These are phyloP conservation scores for Collybiopsis confluens DNA, from an alignment of 768 basidiomycete genomes.

Conservation along the genomic window DNA sequence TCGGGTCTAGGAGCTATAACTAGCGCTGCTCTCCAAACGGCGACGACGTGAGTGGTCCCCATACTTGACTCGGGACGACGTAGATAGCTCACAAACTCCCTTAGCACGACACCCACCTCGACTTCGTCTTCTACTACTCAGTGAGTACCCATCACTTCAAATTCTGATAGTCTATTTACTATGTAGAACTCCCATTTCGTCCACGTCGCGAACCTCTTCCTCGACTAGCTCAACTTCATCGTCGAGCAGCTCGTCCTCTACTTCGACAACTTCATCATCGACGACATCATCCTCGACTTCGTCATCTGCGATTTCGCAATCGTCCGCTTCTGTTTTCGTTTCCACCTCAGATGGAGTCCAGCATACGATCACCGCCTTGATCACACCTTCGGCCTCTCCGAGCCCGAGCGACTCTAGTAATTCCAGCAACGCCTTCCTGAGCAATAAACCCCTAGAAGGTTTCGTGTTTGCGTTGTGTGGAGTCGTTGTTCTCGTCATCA, in stretches of 20 bases:
- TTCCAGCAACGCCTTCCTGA: slow-evolving; percentile 42
- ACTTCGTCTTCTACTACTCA: slow-evolving; percentile 1
- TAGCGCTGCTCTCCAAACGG: not conserved
- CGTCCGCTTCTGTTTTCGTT: slow-evolving; percentile 13
- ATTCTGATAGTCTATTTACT: not conserved
- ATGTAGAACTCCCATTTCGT: not conserved
- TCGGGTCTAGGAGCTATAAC: slow-evolving; percentile 6
- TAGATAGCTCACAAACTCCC: not conserved
- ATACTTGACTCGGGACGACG: not conserved
- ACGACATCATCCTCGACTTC: slow-evolving; percentile 12
- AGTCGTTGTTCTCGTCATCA: slow-evolving; percentile 39
- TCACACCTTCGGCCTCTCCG: slow-evolving; percentile 23
- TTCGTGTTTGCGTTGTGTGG: slow-evolving; percentile 53
- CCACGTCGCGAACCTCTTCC: not conserved
- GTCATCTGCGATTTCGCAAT: too few relatives aligned
- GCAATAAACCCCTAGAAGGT: slow-evolving; percentile 63
- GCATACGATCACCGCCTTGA: slow-evolving; percentile 24
- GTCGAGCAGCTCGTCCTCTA: slow-evolving; percentile 10
- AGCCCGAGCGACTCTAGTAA: slow-evolving; percentile 17
- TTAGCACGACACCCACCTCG: not conserved
- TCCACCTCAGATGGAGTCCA: slow-evolving; percentile 17
- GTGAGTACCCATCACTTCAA: not conserved
- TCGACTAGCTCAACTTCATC: not conserved
- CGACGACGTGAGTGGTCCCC: not conserved
- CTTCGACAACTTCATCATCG: slow-evolving; percentile 3